Evolutionary conservation across 2,329 filamentous ascomycete genomes (phyloP).

Genomic region (Phaeosphaeriaceae sp.): DNA sequence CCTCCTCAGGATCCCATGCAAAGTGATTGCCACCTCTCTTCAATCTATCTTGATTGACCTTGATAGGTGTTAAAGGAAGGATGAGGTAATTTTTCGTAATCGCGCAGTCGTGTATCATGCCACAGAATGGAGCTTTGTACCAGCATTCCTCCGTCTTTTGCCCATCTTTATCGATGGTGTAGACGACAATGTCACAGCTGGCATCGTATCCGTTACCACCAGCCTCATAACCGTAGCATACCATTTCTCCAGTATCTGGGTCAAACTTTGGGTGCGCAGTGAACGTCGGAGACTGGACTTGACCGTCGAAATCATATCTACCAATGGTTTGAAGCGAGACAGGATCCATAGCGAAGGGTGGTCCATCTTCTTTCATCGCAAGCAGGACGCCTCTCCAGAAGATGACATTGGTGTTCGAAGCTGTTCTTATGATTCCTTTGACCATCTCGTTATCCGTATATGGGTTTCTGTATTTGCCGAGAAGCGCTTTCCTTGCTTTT

Average conservation of each 20-base stretch:
- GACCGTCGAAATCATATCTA: conserved; percentile 50
- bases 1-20: conserved; percentile 57
- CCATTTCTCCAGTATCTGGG: conserved; percentile 51
- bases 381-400: conserved; percentile 64
- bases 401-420: conserved; percentile 66
- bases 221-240: conserved; percentile 53
- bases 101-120: conserved; percentile 51
- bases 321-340: conserved; percentile 50
- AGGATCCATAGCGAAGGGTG: conserved; percentile 51
- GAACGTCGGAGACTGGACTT: conserved; percentile 50
- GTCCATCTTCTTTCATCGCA: conserved; percentile 58
- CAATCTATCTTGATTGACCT: conserved; percentile 44
- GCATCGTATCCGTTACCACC: conserved; percentile 45
- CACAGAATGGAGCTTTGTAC: conserved; percentile 49
- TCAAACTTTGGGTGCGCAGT: conserved; percentile 57
- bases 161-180: conserved; percentile 48
- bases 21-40: conserved; percentile 51
- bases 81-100: conserved; percentile 50
- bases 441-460: conserved; percentile 64
- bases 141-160: conserved; percentile 50
- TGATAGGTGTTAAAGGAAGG: conserved; percentile 48
- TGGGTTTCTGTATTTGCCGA: conserved; percentile 65
- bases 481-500: conserved; percentile 51
- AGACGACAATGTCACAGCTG: conserved; percentile 49
- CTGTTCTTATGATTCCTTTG: conserved; percentile 62